These are phyloP conservation scores for Trichoderma atrobrunneum DNA, from an alignment of 2,329 filamentous ascomycete genomes.

Conservation along the genomic window DNA sequence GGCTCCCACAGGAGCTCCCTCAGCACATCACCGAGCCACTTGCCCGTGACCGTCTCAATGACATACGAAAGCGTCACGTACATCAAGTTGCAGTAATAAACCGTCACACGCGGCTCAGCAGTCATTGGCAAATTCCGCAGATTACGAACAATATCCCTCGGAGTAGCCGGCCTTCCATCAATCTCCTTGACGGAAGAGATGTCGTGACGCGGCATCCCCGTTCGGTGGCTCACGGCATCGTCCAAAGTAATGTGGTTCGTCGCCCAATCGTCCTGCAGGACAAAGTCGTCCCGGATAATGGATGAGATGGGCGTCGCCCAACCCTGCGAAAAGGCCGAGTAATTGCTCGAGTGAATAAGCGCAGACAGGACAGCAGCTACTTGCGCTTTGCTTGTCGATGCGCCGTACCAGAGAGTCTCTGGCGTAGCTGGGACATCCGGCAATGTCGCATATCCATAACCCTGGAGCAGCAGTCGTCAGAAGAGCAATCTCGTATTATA, in stretches of 20 bases:
- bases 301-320: slow-evolving; percentile 48
- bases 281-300: slow-evolving; percentile 52
- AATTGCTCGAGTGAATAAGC: slow-evolving; percentile 45
- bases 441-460: slow-evolving; percentile 30
- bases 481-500: not conserved
- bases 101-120: slow-evolving; percentile 43
- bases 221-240: slow-evolving; percentile 53
- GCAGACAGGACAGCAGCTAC: slow-evolving; percentile 48
- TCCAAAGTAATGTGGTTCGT: slow-evolving; percentile 52
- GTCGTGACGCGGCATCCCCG: slow-evolving; percentile 47
- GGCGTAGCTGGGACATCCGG: slow-evolving; percentile 40
- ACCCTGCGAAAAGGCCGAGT: slow-evolving; percentile 31
- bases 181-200: slow-evolving; percentile 23
- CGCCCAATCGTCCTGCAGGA: slow-evolving; percentile 44
- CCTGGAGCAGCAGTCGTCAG: slow-evolving; percentile 21
- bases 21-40: slow-evolving; percentile 40
- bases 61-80: slow-evolving; percentile 45
- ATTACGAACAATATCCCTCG: slow-evolving; percentile 40
- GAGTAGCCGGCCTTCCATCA: slow-evolving; percentile 32
- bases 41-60: slow-evolving; percentile 42
- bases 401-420: slow-evolving; percentile 54
- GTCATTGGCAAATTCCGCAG: slow-evolving; percentile 45
- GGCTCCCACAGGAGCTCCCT: slow-evolving; percentile 43
- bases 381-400: slow-evolving; percentile 56
- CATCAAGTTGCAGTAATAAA: slow-evolving; percentile 52